phyloP scores from a whole-genome alignment of 306 rosid species.

The Hippophae rhamnoides region DNA sequence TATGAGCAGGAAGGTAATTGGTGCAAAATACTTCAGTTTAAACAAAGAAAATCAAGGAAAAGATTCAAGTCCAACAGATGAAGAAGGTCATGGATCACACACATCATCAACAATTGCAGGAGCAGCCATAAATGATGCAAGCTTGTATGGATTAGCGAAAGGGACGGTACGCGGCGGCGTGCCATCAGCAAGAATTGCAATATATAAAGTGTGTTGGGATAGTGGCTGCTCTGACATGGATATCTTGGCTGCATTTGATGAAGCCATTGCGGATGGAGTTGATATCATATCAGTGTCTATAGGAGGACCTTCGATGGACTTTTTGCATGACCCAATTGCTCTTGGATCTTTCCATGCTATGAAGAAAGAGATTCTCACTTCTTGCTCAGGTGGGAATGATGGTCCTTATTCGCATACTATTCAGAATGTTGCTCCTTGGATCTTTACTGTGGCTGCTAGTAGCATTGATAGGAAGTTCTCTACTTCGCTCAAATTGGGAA shows the following conservation, averaged over 20 bases:
- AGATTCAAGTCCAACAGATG: constrained; percentile 23
- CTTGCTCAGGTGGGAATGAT: constrained; percentile 61
- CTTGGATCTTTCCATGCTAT: constrained; percentile 72
- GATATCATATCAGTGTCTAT: constrained; percentile 58
- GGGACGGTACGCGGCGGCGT: constrained; percentile 51
- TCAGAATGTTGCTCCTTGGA: constrained; percentile 71
- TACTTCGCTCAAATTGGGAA: constrained; percentile 36
- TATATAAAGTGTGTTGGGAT: constrained; percentile 42
- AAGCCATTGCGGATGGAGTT: constrained; percentile 57
- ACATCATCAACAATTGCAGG: constrained; percentile 46
- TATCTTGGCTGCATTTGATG: constrained; percentile 46
- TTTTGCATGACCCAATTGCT: constrained; percentile 51
- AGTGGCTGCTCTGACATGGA: constrained; percentile 23
- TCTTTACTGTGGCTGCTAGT: constrained; percentile 65
- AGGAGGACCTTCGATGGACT: constrained; percentile 31
- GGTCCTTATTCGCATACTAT: constrained; percentile 43
- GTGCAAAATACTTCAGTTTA: constrained; percentile 29
- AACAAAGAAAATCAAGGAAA: not conserved
- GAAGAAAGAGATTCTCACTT: constrained; percentile 48
- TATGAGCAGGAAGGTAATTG: constrained; percentile 34
- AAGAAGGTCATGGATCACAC: constrained; percentile 47
- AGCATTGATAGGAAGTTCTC: constrained; percentile 41
- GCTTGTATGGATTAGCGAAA: constrained; percentile 23
- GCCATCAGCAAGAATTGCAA: constrained; percentile 42
- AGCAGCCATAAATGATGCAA: constrained; percentile 18